Conservation (phyloP, 805 yeast species). For the Wickerhamiella sorbophila region DNA sequence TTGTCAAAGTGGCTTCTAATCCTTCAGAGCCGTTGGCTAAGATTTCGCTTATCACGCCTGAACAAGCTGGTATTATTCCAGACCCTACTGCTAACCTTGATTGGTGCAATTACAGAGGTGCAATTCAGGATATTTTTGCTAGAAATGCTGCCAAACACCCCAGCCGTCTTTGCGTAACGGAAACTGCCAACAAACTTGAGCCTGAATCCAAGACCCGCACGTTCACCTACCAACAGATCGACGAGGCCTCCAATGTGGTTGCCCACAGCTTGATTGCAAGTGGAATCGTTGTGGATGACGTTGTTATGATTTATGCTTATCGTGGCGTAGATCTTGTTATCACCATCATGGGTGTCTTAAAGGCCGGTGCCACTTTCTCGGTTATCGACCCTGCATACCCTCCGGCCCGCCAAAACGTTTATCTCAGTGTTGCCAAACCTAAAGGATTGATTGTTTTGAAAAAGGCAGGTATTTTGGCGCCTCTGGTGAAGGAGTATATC, state of each 20-base stretch:
- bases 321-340: constrained; percentile 95
- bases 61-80: constrained; percentile 54
- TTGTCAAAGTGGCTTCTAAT: constrained; percentile 6
- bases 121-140: constrained; percentile 91
- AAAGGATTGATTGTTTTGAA: constrained; percentile 76
- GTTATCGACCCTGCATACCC: constrained; percentile 99
- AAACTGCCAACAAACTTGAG: constrained; percentile 54
- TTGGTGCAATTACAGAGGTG: constrained; percentile 86
- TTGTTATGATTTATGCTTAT: constrained; percentile 94
- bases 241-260: constrained; percentile 83
- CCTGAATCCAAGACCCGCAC: constrained; percentile 39
- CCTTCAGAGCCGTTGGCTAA: constrained; percentile 38
- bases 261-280: constrained; percentile 73
- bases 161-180: constrained; percentile 80
- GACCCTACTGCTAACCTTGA: constrained; percentile 79
- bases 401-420: constrained; percentile 91
- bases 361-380: constrained; percentile 97
- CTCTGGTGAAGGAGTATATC: constrained; percentile 66
- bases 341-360: constrained; percentile 93
- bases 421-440: constrained; percentile 87
- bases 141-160: constrained; percentile 76
- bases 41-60: constrained; percentile 51
- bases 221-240: constrained; percentile 76
- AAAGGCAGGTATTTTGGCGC: constrained; percentile 75
- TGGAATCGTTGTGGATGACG: constrained; percentile 83